These are phyloP conservation scores for Marsdenia floribunda DNA, from an alignment of 257 asterid species.

Conservation along the genomic window DNA sequence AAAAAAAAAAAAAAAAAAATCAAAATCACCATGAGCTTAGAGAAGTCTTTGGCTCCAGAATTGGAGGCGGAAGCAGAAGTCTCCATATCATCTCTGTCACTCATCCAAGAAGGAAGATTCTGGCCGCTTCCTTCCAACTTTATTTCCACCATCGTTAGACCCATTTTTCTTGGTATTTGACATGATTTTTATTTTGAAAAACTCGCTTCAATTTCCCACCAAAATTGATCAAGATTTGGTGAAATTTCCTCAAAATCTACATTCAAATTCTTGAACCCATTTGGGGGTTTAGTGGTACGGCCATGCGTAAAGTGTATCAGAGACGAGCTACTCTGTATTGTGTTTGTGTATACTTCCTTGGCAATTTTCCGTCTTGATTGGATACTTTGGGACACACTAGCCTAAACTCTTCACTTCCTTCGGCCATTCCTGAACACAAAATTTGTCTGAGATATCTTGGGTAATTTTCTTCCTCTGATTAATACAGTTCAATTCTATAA, in stretches of 20 bases:
- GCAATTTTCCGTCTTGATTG: slow-evolving; percentile 55
- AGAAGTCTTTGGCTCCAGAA: slow-evolving; percentile 37
- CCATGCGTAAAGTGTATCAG: too few species aligned
- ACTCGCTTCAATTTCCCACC: too few species aligned
- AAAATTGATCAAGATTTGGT: not conserved
- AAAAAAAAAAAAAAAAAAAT: not conserved
- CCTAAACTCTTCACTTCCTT: slow-evolving; percentile 60
- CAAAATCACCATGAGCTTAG: slow-evolving; percentile 55
- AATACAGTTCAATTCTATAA: too few species aligned
- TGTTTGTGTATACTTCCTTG: slow-evolving; percentile 58
- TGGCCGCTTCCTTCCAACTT: slow-evolving; percentile 43
- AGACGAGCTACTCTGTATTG: not conserved
- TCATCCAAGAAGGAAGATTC: slow-evolving; percentile 92
- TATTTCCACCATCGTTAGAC: not conserved
- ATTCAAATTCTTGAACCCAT: not conserved
- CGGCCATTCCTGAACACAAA: slow-evolving; percentile 26
- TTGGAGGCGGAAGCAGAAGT: slow-evolving; percentile 25
- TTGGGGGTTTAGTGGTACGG: too few species aligned
- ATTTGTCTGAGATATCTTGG: not conserved
- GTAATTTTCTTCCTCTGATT: not conserved
- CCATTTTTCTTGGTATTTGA: not conserved
- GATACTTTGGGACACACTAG: slow-evolving; percentile 35
- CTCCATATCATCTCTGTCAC: slow-evolving; percentile 41
- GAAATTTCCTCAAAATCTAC: not conserved
- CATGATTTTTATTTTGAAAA: not conserved